phyloP scores from a whole-genome alignment of 2,329 filamentous ascomycete species.

The Aspergillus udagawae region DNA sequence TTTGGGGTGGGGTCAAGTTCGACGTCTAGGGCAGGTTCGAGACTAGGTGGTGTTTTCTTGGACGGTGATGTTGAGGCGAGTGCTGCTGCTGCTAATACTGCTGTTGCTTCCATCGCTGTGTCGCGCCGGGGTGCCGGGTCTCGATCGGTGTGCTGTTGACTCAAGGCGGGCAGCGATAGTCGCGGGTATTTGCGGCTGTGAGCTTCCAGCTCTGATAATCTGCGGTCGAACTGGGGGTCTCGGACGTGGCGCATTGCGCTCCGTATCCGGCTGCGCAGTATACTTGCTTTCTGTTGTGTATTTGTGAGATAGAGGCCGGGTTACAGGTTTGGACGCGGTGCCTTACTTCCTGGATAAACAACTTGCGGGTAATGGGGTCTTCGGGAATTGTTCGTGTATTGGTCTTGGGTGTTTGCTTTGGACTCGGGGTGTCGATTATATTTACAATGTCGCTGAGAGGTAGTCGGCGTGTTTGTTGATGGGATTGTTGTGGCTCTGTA shows the following conservation, averaged over 20 bases:
- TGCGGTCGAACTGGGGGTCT: slow-evolving; percentile 37
- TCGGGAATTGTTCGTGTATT: slow-evolving; percentile 23
- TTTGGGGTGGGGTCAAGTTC: slow-evolving; percentile 7
- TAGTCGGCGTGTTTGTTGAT: slow-evolving; percentile 11
- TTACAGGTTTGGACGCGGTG: neutral
- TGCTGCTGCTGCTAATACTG: neutral
- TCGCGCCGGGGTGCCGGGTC: neutral
- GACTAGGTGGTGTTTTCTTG: slow-evolving; percentile 1
- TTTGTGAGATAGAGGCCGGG: slow-evolving; percentile 9
- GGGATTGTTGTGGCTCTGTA: slow-evolving; percentile 15
- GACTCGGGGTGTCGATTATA: slow-evolving; percentile 3
- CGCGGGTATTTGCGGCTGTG: slow-evolving; percentile 34
- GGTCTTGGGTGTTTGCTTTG: neutral
- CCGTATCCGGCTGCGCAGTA: slow-evolving; percentile 37
- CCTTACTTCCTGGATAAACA: slow-evolving; percentile 40
- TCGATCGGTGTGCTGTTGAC: neutral
- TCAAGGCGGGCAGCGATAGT: slow-evolving; percentile 19
- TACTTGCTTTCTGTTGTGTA: slow-evolving; percentile 35
- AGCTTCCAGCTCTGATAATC: slow-evolving; percentile 39
- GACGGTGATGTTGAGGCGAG: neutral
- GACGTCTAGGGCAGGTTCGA: slow-evolving; percentile 17
- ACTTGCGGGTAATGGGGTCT: slow-evolving; percentile 34
- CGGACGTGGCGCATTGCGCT: slow-evolving; percentile 38
- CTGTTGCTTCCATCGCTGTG: neutral
- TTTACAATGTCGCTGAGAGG: slow-evolving; percentile 10